Conservation (phyloP, 495 filamentous ascomycete genomes). For the Xanthoparmelia taractica region DNA sequence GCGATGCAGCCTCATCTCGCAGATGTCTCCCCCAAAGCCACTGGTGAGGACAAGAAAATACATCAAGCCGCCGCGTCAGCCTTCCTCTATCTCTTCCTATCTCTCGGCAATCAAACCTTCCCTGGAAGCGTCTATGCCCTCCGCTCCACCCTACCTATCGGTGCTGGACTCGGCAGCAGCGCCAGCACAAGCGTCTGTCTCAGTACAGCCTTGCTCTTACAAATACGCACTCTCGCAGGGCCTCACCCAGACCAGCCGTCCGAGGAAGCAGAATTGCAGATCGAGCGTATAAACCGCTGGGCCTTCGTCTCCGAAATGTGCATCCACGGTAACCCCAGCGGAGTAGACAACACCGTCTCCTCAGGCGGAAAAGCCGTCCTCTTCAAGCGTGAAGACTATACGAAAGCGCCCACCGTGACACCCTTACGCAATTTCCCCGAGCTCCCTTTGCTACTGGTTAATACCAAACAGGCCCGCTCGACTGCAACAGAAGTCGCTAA, state of each 20-base stretch:
- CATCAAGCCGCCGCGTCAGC: constrained; percentile 70
- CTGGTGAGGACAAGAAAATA: constrained; percentile 62
- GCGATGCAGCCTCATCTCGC: constrained; percentile 70
- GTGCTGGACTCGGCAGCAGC: constrained; percentile 85
- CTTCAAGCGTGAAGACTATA: constrained; percentile 73
- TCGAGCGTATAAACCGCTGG: constrained; percentile 95
- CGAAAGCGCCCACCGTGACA: constrained; percentile 66
- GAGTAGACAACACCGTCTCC: constrained; percentile 95
- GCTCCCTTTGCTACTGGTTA: constrained; percentile 78
- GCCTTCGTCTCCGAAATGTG: constrained; percentile 95
- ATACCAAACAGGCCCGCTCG: constrained; percentile 75
- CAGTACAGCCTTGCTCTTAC: constrained; percentile 75
- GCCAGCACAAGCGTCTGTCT: constrained; percentile 87
- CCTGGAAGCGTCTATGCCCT: constrained; percentile 81
- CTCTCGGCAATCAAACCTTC: constrained; percentile 68
- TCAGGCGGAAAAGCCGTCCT: constrained; percentile 87
- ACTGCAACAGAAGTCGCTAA: constrained; percentile 80
- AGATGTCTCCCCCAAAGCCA: constrained; percentile 54
- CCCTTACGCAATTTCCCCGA: constrained; percentile 79
- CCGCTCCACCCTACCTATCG: constrained; percentile 88
- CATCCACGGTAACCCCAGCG: constrained; percentile 92
- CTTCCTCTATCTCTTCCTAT: constrained; percentile 91
- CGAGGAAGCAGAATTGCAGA: constrained; percentile 70
- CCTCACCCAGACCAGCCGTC: constrained; percentile 83
- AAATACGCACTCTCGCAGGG: constrained; percentile 76